Conservation (phyloP, 345 rosid genomes). For the Alliaria petiolata region DNA sequence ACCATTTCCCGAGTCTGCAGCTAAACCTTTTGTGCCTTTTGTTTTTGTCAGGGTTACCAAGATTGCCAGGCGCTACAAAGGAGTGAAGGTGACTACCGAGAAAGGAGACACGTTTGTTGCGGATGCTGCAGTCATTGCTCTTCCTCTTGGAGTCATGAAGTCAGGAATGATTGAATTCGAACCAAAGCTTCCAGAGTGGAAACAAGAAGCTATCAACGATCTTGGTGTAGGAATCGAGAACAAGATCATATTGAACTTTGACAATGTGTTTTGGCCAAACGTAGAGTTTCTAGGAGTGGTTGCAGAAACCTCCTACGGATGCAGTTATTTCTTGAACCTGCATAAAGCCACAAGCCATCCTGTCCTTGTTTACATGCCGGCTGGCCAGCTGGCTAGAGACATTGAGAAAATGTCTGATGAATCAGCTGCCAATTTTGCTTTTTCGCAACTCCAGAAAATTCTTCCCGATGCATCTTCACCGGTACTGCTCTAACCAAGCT, state of each 20-base stretch:
- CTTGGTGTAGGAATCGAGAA: slow-evolving; percentile 97
- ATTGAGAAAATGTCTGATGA: slow-evolving; percentile 94
- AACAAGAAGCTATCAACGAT: slow-evolving; percentile 80
- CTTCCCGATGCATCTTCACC: slow-evolving; percentile 85
- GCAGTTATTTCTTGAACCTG: slow-evolving; percentile 95
- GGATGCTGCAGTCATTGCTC: slow-evolving; percentile 78
- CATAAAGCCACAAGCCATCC: slow-evolving; percentile 93
- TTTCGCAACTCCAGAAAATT: slow-evolving; percentile 76
- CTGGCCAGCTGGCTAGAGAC: slow-evolving; percentile 96
- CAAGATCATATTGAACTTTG: slow-evolving; percentile 78
- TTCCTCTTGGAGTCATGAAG: slow-evolving; percentile 95
- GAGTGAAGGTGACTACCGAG: slow-evolving; percentile 80
- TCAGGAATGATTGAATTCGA: slow-evolving; percentile 63
- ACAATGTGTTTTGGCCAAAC: slow-evolving; percentile 94
- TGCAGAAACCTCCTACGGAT: slow-evolving; percentile 83
- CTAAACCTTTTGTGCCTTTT: slow-evolving; percentile 1
- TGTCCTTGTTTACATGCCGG: slow-evolving; percentile 95
- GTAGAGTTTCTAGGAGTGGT: slow-evolving; percentile 98
- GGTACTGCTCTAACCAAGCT: slow-evolving; percentile 40
- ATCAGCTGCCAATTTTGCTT: slow-evolving; percentile 87
- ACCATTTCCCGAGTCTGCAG: not conserved
- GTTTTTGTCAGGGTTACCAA: slow-evolving; percentile 55
- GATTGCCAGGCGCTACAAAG: slow-evolving; percentile 55
- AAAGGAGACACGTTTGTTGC: slow-evolving; percentile 63
- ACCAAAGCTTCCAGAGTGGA: slow-evolving; percentile 90